Base-by-base conservation (phyloP, 768 basidiomycete genomes). In the Trametes gibbosa region DNA sequence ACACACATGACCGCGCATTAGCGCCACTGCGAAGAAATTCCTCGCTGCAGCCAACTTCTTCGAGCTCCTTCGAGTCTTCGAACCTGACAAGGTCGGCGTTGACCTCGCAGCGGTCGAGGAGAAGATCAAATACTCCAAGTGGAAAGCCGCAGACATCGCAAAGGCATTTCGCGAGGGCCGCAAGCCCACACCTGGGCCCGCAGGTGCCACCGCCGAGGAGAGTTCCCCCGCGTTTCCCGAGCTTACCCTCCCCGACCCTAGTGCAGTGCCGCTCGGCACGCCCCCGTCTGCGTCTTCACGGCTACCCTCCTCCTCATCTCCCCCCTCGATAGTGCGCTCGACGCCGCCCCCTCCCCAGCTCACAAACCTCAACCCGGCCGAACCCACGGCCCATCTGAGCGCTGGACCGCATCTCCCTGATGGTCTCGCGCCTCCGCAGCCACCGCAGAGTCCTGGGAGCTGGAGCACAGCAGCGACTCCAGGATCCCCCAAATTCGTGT, bases 141-240 rank as follows among this genome's bases (percentile, higher is more conserved):
- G 97, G 95, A 98, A 98, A 72, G 96, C 96, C 37, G 88, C 90
- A 13, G 94, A 97, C 62, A 95, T 98, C 19, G 85, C 92, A 17
- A 98, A 92, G 72, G 95, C 96, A 1, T 83, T 95, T 69, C 86
- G 95, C n/a, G 96, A 98, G 72, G 95, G 97, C 5, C 83, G 90
- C 21, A 84, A 81, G 64, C 95, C 96, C 10, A 75, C 77, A 1
- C 83, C 95, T 1, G 96, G 92, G 1, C 89, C 92, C 58, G 85
- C 89, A 47, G 84, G 80, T 51, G 77, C 92, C 59, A 85, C 88
- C 43, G 84, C 80, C 53, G 77, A 35, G 59, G 71, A 10, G 29
- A 32, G 62, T 71, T 55, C 13, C 58, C 73, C 25, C 50, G 72
- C 49, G 66, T 70, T 61, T 61, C 68, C 53, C 45, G 25, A 39